A percentile compares a stretch with the other conserved stretches of the same genome.
Conservation (phyloP, 306 rosid species). For the Prunus campanulata region DNA sequence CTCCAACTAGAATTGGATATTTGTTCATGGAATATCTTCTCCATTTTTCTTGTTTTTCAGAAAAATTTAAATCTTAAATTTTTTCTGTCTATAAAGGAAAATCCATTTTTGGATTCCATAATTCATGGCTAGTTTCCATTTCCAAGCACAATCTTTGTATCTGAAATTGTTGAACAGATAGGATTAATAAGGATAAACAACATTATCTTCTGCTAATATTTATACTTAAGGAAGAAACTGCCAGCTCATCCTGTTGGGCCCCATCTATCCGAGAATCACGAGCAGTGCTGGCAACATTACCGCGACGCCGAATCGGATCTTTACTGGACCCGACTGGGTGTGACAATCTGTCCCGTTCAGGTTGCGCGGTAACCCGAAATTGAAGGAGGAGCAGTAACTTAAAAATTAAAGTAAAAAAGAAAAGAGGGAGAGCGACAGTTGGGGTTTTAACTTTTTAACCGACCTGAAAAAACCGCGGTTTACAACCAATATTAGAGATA, state of each 20-base stretch:
- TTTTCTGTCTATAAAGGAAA: too few species aligned
- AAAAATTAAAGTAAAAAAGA: neutral
- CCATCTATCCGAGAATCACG: neutral
- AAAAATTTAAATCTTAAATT: too few species aligned
- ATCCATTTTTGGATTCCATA: neutral
- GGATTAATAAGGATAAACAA: neutral
- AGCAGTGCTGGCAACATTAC: neutral
- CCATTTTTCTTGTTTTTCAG: too few species aligned
- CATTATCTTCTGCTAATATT: neutral
- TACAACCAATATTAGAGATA: conserved; percentile 5
- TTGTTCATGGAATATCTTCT: too few species aligned
- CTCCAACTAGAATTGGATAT: too few species aligned
- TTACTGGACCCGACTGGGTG: neutral
- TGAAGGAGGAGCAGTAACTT: conserved; percentile 29
- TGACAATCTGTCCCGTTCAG: conserved; percentile 3
- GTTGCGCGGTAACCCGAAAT: conserved; percentile 64
- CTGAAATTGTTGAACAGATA: too few species aligned
- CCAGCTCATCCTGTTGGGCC: neutral
- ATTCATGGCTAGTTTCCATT: neutral
- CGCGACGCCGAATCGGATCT: neutral
- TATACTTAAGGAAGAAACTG: neutral
- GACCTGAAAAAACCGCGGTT: neutral
- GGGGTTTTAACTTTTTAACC: conserved; percentile 14
- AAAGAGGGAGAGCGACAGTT: conserved; percentile 15
- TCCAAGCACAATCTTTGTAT: neutral